Evolutionary conservation across 495 filamentous ascomycete genomes (phyloP), one percentile per base, ranked within the genome.

Genomic region (Xylaria nigripes): DNA sequence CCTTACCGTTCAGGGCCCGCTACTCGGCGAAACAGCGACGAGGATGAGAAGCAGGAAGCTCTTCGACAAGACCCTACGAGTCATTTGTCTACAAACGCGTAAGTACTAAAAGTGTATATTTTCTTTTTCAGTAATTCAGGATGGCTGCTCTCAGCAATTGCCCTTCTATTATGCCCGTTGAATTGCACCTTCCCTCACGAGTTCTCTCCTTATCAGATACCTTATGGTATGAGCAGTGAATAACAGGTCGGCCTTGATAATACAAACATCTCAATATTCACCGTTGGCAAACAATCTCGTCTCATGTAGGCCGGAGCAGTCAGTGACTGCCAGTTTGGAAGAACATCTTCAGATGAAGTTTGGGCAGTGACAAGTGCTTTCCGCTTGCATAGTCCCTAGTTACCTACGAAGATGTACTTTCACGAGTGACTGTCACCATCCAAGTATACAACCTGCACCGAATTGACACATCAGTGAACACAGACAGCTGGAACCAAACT

Each of bases 1-100:
- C 79, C 87, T 2, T 92, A 89, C 15, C 86, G 87, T 62, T 96
- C 92, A 38, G 83, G 95, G 29, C 92, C 92, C 21, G 82, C 84
- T 27, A 91, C 91, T 57, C 79, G 91, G 57, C 86, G 93, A 59
- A 86, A 87, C 61, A 89, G 86, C 48, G 86, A 89, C 59, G 86
- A 90, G 50, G 83, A 89, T 58, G 82, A 85, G 62, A 84, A 86
- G 57, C 80, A 84, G 53, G 81, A 82, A 59, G 75, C 80, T 34
- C 77, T 83, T 46, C 73, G 78, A 27, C 81, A 84, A 57, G 76
- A 83, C 51, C 83, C 80, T 50, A 82, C 83, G 19, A 82, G 82
- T 52, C 84, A 85, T 66, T 77, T 85, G 32, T 80, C 81, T 50
- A 81, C 79, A 41, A 79, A 80, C 49, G 77, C 76, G 84, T 87